Evolutionary conservation across 176 grass and related monocot genomes (phyloP), one percentile per base, ranked within the genome.

Genomic region (Carex cristatella): DNA sequence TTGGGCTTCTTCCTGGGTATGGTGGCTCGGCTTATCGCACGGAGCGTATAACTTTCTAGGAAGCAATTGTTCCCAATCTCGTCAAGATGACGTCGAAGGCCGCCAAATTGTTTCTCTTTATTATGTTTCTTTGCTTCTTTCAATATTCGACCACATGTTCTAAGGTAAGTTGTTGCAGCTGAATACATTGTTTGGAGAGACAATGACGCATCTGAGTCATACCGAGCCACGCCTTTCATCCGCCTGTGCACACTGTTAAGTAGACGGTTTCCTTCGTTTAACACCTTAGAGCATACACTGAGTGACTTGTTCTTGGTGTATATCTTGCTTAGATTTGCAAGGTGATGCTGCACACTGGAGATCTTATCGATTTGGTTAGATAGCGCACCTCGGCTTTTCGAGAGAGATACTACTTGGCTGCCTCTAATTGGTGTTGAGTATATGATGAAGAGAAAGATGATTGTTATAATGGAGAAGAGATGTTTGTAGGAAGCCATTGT

Each of bases 401-500:
- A 12, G 4, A 53, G 73, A 51, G 23, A 7, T 46, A 46, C 48
- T 55, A 56, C 4, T 7, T 33, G 5, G 49, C 13, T 55, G 10
- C 73, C 73, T 77, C 12, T 33, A 9, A 49, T 55, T 7, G 48
- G 48, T 31, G n/a, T 56, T 32, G 49, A 56, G 44, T 56, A 32
- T 7, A 77, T 33, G 38, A 77, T 33, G 38, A 77, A 15, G 27
- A 77, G 73, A 5, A 55, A 56, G 13, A 77, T 56, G n/a, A 49
- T 14, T 56, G 73, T 40, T 40, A 40, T 32, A 33, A 77, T 31
- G 49, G 12, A 56, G 27, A 56, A 56, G 23, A 32, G 48, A 56
- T 54, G 11, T 4, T 33, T 77, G 73, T 77, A 56, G 49, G 73
- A 77, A 77, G 73, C 73, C 73, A 77, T 77, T 56, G 5, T 70